Evolutionary conservation across 2,329 filamentous ascomycete species (phyloP).

Genomic region (Hortaea werneckii): DNA sequence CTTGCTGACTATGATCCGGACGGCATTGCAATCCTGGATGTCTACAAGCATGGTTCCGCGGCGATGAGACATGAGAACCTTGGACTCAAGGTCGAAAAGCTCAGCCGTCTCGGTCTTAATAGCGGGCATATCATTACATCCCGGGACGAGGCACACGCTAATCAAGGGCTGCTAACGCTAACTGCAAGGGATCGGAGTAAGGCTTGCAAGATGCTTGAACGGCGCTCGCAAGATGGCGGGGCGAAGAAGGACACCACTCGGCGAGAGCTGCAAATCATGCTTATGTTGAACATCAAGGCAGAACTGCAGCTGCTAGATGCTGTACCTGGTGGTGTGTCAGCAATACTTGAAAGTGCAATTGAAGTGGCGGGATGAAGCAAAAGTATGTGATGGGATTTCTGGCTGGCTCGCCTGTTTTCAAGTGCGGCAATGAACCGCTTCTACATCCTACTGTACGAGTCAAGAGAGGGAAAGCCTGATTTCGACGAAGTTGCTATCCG

Average conservation of each 20-base stretch:
- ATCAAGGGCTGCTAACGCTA: constrained; percentile 40
- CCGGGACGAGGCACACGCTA: constrained; percentile 15
- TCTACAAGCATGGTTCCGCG: constrained; percentile 62
- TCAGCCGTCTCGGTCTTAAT: constrained; percentile 58
- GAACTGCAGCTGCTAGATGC: constrained; percentile 53
- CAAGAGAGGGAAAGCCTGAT: no score
- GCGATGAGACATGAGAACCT: constrained; percentile 50
- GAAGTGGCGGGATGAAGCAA: neutral
- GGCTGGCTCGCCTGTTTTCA: no score
- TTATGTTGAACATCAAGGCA: constrained; percentile 63
- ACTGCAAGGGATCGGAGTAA: constrained; percentile 48
- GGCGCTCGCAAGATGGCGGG: neutral
- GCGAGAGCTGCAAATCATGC: constrained; percentile 59
- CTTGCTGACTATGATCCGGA: constrained; percentile 70
- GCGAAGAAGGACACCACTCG: constrained; percentile 31
- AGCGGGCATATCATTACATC: constrained; percentile 21
- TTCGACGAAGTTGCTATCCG: no score
- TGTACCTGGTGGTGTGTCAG: constrained; percentile 13
- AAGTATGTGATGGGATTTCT: neutral
- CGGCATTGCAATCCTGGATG: constrained; percentile 62
- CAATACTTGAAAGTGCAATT: constrained; percentile 10
- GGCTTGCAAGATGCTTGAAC: constrained; percentile 43
- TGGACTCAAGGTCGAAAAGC: constrained; percentile 37
- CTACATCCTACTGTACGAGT: no score
- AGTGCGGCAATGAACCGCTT: no score